Conservation (phyloP, 1,284 basidiomycete species). For the Leccinum insolens region DNA sequence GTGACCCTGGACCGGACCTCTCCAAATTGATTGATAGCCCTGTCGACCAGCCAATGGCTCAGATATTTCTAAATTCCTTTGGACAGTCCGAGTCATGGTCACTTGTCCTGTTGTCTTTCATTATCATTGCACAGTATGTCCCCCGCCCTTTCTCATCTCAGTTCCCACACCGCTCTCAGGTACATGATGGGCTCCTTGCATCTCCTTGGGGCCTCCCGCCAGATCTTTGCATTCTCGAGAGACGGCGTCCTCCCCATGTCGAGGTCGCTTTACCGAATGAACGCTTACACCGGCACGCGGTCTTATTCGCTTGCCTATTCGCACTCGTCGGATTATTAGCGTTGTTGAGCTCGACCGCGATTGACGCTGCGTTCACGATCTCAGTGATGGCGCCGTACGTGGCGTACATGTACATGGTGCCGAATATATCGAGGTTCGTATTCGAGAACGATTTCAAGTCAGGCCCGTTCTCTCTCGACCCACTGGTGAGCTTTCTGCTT, state of each 20-base stretch:
- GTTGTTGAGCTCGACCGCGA: background rate
- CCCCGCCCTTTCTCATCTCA: background rate
- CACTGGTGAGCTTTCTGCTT: too few relatives aligned
- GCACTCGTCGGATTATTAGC: background rate
- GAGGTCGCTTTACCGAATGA: background rate
- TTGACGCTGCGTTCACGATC: background rate
- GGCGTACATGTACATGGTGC: background rate
- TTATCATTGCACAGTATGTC: slow-evolving; percentile 28
- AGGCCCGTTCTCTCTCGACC: too few relatives aligned
- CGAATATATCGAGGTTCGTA: too few relatives aligned
- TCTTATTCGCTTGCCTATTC: too few relatives aligned
- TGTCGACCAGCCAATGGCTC: background rate
- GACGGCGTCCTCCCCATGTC: slow-evolving; percentile 1
- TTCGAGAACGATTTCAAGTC: background rate
- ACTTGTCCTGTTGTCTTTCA: slow-evolving; percentile 19
- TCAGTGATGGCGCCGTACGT: background rate
- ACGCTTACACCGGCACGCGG: background rate
- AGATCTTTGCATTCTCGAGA: slow-evolving; percentile 1
- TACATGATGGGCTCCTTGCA: background rate
- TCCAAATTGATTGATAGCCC: background rate
- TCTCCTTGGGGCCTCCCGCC: background rate
- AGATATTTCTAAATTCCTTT: background rate
- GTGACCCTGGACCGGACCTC: background rate
- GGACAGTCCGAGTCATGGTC: background rate
- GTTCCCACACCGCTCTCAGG: background rate